Conservation (phyloP, 176 grass and related monocot species). For the Triticum aestivum region IWGSC_CS_RefSeq_v2.1 NC_057802.1:363758410-363758909, state of each 20-base stretch:
- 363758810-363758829: neutral
- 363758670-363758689: neutral
- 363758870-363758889: constrained; percentile 17
- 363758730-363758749: neutral
- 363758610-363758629: neutral
- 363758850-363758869: neutral
- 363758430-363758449: neutral
- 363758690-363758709: neutral
- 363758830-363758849: neutral
- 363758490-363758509: neutral
- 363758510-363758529: neutral
- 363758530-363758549: neutral
- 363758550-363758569: neutral
- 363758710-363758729: neutral
- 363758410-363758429: neutral
- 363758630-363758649: neutral
- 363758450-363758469: neutral
- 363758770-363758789: neutral
- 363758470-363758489: neutral
- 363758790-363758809: neutral
- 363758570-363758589: neutral
- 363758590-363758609: too few species aligned
- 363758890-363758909: neutral
- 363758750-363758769: neutral
- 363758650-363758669: neutral